phyloP scores from a whole-genome alignment of 2,329 filamentous ascomycete species.

The Rutstroemia sp. region DNA sequence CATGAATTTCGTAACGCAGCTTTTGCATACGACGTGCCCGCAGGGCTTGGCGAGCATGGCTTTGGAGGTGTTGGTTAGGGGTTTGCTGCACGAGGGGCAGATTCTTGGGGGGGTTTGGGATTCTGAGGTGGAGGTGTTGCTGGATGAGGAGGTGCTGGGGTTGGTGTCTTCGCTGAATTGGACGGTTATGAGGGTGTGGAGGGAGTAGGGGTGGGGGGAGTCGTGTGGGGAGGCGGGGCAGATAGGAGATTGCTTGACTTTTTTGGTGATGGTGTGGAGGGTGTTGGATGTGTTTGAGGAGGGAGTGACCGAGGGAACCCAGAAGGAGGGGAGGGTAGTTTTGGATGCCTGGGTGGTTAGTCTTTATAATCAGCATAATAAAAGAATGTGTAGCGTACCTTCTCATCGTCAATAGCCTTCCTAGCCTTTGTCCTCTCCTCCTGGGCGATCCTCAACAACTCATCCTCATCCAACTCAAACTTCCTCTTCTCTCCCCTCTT shows the following conservation, averaged over 20 bases:
- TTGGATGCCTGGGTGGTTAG: conserved; percentile 43
- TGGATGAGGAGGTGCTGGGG: conserved; percentile 26
- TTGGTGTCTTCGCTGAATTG: conserved; percentile 67
- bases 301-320: conserved; percentile 81
- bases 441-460: conserved; percentile 61
- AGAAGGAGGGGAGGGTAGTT: conserved; percentile 75
- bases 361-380: background rate
- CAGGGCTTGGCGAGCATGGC: conserved; percentile 81
- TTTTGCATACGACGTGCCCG: conserved; percentile 84
- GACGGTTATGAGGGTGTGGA: conserved; percentile 71
- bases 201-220: conserved; percentile 64
- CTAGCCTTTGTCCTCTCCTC: conserved; percentile 65
- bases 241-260: conserved; percentile 58
- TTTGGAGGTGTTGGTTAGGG: conserved; percentile 72
- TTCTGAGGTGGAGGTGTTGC: background rate
- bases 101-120: conserved; percentile 43
- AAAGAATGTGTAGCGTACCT: conserved; percentile 36
- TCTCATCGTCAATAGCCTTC: conserved; percentile 65
- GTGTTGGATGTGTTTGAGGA: conserved; percentile 51
- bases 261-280: conserved; percentile 50
- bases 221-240: conserved; percentile 68
- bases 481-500: conserved; percentile 58
- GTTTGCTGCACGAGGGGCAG: conserved; percentile 83
- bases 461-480: conserved; percentile 71
- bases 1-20: conserved; percentile 80